phyloP scores from a whole-genome alignment of 2,329 filamentous ascomycete genomes.

The Penicillium digitatum region DNA sequence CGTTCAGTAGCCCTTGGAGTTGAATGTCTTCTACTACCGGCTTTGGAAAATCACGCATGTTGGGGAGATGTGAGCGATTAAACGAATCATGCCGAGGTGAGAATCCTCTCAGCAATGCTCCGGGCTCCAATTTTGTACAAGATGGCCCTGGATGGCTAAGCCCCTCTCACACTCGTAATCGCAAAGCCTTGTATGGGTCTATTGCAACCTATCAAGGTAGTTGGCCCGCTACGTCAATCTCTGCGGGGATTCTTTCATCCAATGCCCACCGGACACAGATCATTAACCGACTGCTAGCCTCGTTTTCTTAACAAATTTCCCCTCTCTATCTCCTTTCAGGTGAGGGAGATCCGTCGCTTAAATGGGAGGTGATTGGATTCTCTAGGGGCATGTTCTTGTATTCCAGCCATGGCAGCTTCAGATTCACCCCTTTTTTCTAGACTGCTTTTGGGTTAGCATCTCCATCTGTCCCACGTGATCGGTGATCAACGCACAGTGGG shows the following conservation, averaged over 20 bases:
- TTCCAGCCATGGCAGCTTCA: neutral
- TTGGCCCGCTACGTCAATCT: neutral
- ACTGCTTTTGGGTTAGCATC: neutral
- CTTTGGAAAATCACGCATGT: neutral
- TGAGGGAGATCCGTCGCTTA: neutral
- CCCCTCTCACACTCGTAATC: conserved; percentile 4
- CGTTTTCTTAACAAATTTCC: neutral
- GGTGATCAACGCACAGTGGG: neutral
- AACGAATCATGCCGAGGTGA: neutral
- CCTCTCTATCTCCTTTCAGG: neutral
- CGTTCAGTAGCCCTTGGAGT: neutral
- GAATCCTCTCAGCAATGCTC: neutral
- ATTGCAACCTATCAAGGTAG: neutral
- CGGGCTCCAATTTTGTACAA: neutral
- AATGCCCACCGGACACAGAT: neutral
- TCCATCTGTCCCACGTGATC: neutral
- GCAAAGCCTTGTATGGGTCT: neutral
- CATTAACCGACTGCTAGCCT: neutral
- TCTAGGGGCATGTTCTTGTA: neutral
- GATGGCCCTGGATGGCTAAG: neutral
- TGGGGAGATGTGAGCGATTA: neutral
- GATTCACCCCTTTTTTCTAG: neutral
- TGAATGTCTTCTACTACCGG: neutral
- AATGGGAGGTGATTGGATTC: neutral
- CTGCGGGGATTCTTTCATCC: neutral